phyloP scores from a whole-genome alignment of 306 rosid genomes.

The Corylus heterophylla region DNA sequence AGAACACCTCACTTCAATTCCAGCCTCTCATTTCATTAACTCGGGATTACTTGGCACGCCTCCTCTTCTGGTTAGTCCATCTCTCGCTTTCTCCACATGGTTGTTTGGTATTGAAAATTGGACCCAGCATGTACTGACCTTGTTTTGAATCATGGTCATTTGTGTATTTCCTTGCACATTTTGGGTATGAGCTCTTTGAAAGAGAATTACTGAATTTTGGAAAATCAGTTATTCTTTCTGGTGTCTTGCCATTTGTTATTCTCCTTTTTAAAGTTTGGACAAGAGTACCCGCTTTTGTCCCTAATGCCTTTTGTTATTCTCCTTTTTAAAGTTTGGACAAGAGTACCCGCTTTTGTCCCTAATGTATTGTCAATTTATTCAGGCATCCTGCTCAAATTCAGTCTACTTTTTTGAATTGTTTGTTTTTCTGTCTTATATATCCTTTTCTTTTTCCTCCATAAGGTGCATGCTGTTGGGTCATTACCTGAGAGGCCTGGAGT shows the following conservation, averaged over 20 bases:
- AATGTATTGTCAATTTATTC: not conserved
- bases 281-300: not conserved
- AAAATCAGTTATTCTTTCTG: not conserved
- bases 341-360: not conserved
- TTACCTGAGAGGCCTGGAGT: slow-evolving; percentile 87
- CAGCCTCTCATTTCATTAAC: slow-evolving; percentile 77
- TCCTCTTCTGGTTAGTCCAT: slow-evolving; percentile 83
- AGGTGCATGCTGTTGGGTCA: slow-evolving; percentile 98
- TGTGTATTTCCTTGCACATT: not conserved
- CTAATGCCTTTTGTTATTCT: not conserved
- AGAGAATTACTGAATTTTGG: not conserved
- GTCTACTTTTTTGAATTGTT: not conserved
- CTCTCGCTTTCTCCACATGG: slow-evolving; percentile 2
- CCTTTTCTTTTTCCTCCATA: not conserved
- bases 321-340: not conserved
- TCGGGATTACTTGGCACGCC: slow-evolving; percentile 84
- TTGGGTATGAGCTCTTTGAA: not conserved
- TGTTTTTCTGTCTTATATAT: not conserved
- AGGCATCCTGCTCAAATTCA: not conserved
- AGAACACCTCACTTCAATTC: slow-evolving; percentile 80
- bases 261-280: not conserved
- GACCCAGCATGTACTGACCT: slow-evolving; percentile 23
- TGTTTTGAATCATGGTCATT: not conserved
- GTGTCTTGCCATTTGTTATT: not conserved
- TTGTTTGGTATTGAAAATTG: slow-evolving; percentile 2